Evolutionary conservation across 2,329 filamentous ascomycete species (phyloP), one percentile per base, ranked within the genome.

Genomic region (Verticillium nonalfalfae): DNA sequence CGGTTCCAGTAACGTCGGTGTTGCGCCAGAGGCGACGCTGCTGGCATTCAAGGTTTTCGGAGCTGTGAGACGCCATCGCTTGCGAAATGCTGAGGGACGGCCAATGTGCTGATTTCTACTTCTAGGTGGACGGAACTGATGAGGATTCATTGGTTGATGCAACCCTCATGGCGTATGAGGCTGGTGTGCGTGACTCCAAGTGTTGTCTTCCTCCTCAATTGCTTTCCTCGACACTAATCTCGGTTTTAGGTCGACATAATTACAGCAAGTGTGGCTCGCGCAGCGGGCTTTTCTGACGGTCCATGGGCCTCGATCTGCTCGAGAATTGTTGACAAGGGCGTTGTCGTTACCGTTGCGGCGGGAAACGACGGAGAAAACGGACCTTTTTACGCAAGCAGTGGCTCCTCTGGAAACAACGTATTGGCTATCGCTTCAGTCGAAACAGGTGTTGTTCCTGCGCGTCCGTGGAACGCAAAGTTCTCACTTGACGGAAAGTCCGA

Each of bases 301-400:
- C 76, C 81, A 0, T 82, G 78, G 79, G 76, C 81, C 6, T 76
- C 78, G 1, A 77, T 77, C 1, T 79, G 82, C 14, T 78, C 79
- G 14, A 76, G 80, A 4, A 84, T 86, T 39, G 81, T 83, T 15
- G 79, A 78, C 10, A 74, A 78, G 40, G 83, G 83, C 57, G 79
- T 85, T 2, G 78, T 80, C 1, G 83, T 80, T 68, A 78, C 79
- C 33, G 69, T 84, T 10, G 78, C 82, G 15, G 81, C 81, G 6
- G 82, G 83, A 5, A 85, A 86, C 63, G 71, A 74, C 11, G 82
- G 82, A 5, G 68, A 66, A 0, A 39, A 66, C 4, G 82, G 81
- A 38, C 66, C 82, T 61, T 84, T 84, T 67, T 83, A 78, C 64
- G 74, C 81, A 39, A 77, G 75, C 62, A 78, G 78, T 15, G 80